Percentiles rank a stretch among this genome's conserved stretches.
phyloP scores from a whole-genome alignment of 257 asterid genomes.

The Solanum virginianum region DNA sequence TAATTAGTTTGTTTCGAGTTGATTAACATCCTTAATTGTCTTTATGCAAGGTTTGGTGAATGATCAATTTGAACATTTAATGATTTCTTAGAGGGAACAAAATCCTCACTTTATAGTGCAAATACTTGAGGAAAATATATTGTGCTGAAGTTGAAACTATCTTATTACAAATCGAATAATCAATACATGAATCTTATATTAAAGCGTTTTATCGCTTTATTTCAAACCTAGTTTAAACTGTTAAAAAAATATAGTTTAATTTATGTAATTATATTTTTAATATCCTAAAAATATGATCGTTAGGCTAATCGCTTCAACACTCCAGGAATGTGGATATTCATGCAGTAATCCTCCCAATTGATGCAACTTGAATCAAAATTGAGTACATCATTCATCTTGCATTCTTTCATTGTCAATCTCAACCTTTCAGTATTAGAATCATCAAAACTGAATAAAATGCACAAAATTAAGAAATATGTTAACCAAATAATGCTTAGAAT shows the following conservation, averaged over 20 bases:
- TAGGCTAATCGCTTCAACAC: neutral
- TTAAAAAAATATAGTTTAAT: neutral
- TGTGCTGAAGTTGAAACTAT: neutral
- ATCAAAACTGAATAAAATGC: slow-evolving; percentile 21
- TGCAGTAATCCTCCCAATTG: slow-evolving; percentile 49
- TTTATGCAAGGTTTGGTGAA: no score
- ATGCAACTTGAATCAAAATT: slow-evolving; percentile 37
- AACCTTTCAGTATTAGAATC: slow-evolving; percentile 44
- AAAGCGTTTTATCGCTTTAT: neutral
- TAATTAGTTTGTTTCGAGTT: no score
- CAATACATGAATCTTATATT: neutral
- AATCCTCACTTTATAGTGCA: no score
- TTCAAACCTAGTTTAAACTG: neutral
- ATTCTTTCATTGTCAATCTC: slow-evolving; percentile 12
- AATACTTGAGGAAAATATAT: no score
- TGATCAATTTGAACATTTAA: no score
- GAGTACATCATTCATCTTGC: slow-evolving; percentile 13
- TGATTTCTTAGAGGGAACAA: no score
- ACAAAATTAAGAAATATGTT: no score
- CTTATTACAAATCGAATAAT: neutral
- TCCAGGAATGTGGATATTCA: slow-evolving; percentile 40
- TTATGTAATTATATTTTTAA: neutral
- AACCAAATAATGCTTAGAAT: no score
- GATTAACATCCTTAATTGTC: no score
- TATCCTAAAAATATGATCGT: neutral